phyloP scores from a whole-genome alignment of 192 early-diverging fungal species.

The Dissophora ornata region DNA sequence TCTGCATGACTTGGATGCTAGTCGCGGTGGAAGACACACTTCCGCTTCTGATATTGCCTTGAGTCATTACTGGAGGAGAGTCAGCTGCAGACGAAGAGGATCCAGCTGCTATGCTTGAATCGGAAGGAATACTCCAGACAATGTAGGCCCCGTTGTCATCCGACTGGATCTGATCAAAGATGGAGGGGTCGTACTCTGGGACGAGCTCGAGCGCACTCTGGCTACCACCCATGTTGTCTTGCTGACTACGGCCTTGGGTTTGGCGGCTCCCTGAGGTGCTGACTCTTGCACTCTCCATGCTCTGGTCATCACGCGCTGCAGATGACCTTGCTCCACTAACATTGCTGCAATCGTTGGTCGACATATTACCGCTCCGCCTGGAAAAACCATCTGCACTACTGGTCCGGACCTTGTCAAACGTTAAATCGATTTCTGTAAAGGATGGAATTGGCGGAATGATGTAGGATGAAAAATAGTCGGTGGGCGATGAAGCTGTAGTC shows the following conservation, averaged over 20 bases:
- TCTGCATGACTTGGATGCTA: background rate
- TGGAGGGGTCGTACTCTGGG: slow-evolving; percentile 14
- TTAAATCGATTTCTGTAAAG: slow-evolving; percentile 42
- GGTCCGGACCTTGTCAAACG: slow-evolving; percentile 26
- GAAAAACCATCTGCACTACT: background rate
- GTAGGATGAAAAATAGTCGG: slow-evolving; percentile 26
- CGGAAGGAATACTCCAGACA: slow-evolving; percentile 27
- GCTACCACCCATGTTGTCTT: background rate
- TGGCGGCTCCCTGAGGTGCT: background rate
- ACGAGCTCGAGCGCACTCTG: background rate
- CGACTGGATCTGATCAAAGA: slow-evolving; percentile 39
- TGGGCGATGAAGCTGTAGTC: slow-evolving; percentile 13
- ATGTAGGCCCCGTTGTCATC: slow-evolving; percentile 45
- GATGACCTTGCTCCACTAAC: background rate
- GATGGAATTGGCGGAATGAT: slow-evolving; percentile 39
- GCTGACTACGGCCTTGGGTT: too few species aligned
- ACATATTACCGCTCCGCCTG: background rate
- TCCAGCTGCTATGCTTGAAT: background rate
- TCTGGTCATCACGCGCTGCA: background rate
- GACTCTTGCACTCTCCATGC: background rate
- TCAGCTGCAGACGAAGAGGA: background rate
- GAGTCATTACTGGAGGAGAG: background rate
- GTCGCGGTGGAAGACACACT: background rate
- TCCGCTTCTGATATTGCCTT: background rate
- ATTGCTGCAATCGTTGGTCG: background rate